Percentiles rank a stretch among this genome's conserved stretches.
Conservation (phyloP, 345 rosid genomes). For the Eucalyptus globulus region DNA sequence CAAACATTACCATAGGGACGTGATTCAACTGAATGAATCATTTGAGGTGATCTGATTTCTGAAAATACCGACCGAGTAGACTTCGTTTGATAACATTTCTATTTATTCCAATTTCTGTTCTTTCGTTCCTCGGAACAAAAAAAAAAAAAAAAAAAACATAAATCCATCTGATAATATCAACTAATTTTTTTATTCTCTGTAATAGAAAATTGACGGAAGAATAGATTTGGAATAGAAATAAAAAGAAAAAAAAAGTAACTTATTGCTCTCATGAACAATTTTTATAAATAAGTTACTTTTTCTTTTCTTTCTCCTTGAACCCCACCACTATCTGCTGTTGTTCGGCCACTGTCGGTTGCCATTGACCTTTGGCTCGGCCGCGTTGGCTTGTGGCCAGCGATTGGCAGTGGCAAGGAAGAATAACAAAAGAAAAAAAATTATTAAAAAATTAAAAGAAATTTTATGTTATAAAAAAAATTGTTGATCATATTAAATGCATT, state of each 20-base stretch:
- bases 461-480: no score
- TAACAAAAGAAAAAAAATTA: accelerated
- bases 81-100: no score
- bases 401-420: accelerated
- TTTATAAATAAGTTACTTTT: no score
- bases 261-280: no score
- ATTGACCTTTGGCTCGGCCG: accelerated
- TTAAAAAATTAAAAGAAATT: no score
- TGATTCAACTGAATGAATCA: background rate
- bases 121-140: accelerated
- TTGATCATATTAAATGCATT: accelerated
- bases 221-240: no score
- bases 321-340: accelerated
- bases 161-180: accelerated
- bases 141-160: no score
- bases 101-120: no score
- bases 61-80: accelerated
- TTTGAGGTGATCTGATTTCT: background rate
- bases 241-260: no score
- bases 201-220: no score
- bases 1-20: background rate
- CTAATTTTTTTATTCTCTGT: no score
- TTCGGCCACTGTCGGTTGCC: accelerated
- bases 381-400: accelerated
- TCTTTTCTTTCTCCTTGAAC: no score